These are phyloP conservation scores for Boletus sensibilis DNA, from an alignment of 768 basidiomycete species.

Conservation along the genomic window DNA sequence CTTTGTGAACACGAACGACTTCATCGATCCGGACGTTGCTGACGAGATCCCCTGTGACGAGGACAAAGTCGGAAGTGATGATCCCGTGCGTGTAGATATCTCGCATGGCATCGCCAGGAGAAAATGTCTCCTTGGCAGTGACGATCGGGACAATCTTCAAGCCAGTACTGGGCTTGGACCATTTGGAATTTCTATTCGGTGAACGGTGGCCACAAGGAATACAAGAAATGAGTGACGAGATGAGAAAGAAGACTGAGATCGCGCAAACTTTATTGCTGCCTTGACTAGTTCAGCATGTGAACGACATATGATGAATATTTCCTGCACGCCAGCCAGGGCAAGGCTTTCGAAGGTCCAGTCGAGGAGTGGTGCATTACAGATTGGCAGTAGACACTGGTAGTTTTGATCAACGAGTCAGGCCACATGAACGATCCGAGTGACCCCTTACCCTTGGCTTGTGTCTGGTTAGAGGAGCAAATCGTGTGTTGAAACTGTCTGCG, in stretches of 20 bases:
- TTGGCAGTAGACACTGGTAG: slow-evolving; percentile 80
- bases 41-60: slow-evolving; percentile 89
- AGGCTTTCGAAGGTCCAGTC: slow-evolving; percentile 98
- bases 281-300: slow-evolving; percentile 88
- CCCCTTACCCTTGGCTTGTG: slow-evolving; percentile 78
- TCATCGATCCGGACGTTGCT: slow-evolving; percentile 91
- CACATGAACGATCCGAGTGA: slow-evolving; percentile 6
- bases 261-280: slow-evolving; percentile 72
- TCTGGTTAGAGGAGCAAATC: slow-evolving; percentile 87
- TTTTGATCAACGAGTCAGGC: slow-evolving; percentile 17
- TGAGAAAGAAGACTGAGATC: slow-evolving; percentile 11
- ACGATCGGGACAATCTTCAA: slow-evolving; percentile 84
- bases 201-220: slow-evolving; percentile 2
- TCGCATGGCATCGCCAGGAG: slow-evolving; percentile 89
- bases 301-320: slow-evolving; percentile 93
- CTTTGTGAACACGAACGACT: slow-evolving; percentile 86
- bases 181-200: slow-evolving; percentile 67
- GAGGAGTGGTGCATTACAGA: slow-evolving; percentile 90
- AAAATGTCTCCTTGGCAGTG: slow-evolving; percentile 83
- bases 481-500: slow-evolving; percentile 93
- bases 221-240: slow-evolving; percentile 7
- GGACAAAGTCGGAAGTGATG: slow-evolving; percentile 87
- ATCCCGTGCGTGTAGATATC: slow-evolving; percentile 91
- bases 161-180: slow-evolving; percentile 76
- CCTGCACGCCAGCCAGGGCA: slow-evolving; percentile 91